Base-by-base conservation (phyloP, 1,284 basidiomycete genomes). In the Cutaneotrichosporon spelunceum region DNA sequence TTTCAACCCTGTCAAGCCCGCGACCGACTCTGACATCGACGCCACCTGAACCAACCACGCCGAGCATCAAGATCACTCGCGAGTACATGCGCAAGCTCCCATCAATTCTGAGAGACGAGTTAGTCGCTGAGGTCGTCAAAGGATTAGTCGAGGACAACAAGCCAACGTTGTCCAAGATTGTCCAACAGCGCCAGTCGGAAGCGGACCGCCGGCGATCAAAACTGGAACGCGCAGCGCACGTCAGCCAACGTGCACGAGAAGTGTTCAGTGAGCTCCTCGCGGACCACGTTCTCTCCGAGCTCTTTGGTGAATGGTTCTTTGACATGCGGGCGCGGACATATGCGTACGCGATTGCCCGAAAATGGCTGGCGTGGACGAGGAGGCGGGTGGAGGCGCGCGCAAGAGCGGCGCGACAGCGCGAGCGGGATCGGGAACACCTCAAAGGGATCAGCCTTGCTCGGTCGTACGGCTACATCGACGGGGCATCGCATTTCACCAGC, bases 401-500 rank as follows among this genome's bases (percentile, higher is more conserved):
- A 16, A 30, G 19, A 19, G 27, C 16, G 2, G 48, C 26, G 4
- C 61, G 55, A 52, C 66, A 72, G 30, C 48, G 70, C 23, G 58
- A 64, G 33, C 60, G 63, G 6, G 66, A 66, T 19, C 64, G 62
- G 29, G 57, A 54, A 2, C 53, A 58, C 14, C 60, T 77, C 26
- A 61, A 42, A 4, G 53, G 49, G 9, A 73, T 74, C 70, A 72
- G 73, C 6, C 48, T 75, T 34, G 68, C 45, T 59, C 61, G 57
- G 16, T 67, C 66, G 8, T 49, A 60, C 8, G 58, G 55, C 1
- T 33, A 53, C 8, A 33, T 57, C 19, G 50, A 60, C 23, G 34
- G 48, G 26, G 8, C 14, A 29, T 26, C 30, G 4, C 45, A n/a
- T 19, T 29, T 33, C 29, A 58, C 61, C 10, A 53, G 33, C 11